Base-by-base conservation (phyloP, 2,329 filamentous ascomycete species). In the Colletotrichum sp. region DNA sequence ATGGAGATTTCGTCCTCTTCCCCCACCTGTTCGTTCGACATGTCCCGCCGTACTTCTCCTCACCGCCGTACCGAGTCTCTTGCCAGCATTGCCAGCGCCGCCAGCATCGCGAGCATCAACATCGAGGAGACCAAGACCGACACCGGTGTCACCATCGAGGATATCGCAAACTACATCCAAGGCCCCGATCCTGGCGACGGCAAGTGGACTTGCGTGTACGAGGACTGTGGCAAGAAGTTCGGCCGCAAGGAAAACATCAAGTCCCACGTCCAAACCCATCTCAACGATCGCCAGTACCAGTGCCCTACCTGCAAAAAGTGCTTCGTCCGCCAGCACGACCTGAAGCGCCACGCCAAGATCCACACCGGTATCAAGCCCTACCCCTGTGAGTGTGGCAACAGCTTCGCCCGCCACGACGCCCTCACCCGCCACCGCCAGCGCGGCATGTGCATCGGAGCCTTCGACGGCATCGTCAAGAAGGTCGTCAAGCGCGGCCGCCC, bases 201-300 rank as follows among this genome's bases (percentile, higher is more conserved):
- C 80, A 96, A 95, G 85, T 97, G 94, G 93, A 88, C 93, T 8
- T 97, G 95, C 82, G 85, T 92, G n/a, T 96, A 87, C 73, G 89
- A 95, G 10, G 93, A 93, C 32, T 99, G 97, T 85, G 91, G 93
- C 80, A 98, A 98, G 85, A 92, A 93, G 69, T 99, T 99, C 83
- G 96, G 96, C n/a, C 92, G 97, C 80, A 98, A 98, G 84, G 97
- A 99, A 85, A 99, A 99, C 86, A 98, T 99, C 88, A 98, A 98
- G 84, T 98, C 96, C 1, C 97, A 99, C 84, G 95, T 99, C 16
- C 97, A 99, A 86, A 99, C 97, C 5, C 97, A 99, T 85, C 93
- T 99, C 78, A 97, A 98, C 81, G 97, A 99, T 84, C 92, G 97
- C 64, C 97, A 98, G 83, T 99, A 95, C 87, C 94, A 95, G 84